These are phyloP conservation scores for Cyclanthera cordifolia DNA, from an alignment of 306 rosid species.

Conservation along the genomic window DNA sequence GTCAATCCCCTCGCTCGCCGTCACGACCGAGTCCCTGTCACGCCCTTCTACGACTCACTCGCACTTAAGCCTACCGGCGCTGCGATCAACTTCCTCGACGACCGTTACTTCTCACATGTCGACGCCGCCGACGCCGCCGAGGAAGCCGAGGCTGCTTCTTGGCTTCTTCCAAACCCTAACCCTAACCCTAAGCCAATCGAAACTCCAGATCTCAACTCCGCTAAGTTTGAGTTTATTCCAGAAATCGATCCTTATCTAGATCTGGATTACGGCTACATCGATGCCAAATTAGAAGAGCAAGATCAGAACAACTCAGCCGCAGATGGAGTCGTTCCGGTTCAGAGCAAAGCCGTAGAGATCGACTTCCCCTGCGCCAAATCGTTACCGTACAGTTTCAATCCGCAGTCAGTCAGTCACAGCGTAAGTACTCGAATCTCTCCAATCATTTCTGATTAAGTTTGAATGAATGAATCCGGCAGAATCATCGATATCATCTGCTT, in stretches of 20 bases:
- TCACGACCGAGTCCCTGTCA: slow-evolving; percentile 59
- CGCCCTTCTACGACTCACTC: slow-evolving; percentile 35
- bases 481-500: background rate
- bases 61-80: background rate
- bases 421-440: slow-evolving; percentile 24
- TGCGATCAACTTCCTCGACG: slow-evolving; percentile 31
- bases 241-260: slow-evolving; percentile 59
- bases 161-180: slow-evolving; percentile 58
- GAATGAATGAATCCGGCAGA: background rate
- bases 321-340: slow-evolving; percentile 78
- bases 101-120: slow-evolving; percentile 43
- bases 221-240: slow-evolving; percentile 27
- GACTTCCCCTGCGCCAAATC: slow-evolving; percentile 42
- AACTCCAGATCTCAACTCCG: slow-evolving; percentile 48
- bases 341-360: slow-evolving; percentile 27
- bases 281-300: slow-evolving; percentile 43
- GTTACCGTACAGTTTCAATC: slow-evolving; percentile 32
- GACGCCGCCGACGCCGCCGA: slow-evolving; percentile 42
- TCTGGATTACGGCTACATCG: slow-evolving; percentile 52
- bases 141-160: slow-evolving; percentile 88
- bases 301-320: slow-evolving; percentile 53
- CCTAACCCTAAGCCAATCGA: slow-evolving; percentile 28
- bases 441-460: background rate
- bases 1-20: slow-evolving; percentile 90
- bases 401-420: slow-evolving; percentile 57